A percentile compares a stretch with the other conserved stretches of the same genome.
Conservation (phyloP, 176 grass and related monocot genomes). For the Puya raimondii region DNA sequence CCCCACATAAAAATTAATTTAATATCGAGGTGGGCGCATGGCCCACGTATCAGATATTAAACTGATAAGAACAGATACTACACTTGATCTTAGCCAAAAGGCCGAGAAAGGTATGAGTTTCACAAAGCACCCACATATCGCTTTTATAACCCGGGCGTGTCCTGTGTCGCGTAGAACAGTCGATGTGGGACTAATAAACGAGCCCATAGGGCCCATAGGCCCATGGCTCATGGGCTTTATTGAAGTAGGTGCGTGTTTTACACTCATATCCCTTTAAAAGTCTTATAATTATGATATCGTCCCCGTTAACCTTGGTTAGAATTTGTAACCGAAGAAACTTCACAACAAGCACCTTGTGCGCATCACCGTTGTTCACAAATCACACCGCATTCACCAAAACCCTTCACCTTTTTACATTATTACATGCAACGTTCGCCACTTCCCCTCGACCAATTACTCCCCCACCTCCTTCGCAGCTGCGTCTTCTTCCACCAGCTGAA, state of each 20-base stretch:
- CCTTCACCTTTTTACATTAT: neutral
- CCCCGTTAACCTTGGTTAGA: no score
- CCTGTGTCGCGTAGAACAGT: no score
- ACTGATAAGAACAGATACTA: constrained; percentile 92
- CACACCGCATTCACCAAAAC: neutral
- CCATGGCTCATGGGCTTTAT: no score
- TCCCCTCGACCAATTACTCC: neutral
- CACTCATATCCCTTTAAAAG: no score
- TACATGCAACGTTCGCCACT: neutral
- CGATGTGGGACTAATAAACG: no score
- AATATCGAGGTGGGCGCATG: constrained; percentile 38
- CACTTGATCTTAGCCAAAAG: constrained; percentile 86
- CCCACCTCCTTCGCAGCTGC: constrained; percentile 5
- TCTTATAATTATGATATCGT: no score
- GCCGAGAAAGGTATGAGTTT: constrained; percentile 56
- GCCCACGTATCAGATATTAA: constrained; percentile 73
- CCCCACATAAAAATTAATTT: constrained; percentile 67
- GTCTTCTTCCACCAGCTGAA: constrained; percentile 16
- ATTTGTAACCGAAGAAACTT: no score
- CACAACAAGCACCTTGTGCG: no score
- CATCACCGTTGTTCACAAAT: neutral
- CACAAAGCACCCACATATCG: no score
- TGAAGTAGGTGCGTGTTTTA: no score
- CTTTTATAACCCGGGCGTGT: no score
- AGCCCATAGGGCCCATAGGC: no score